Evolutionary conservation across 106 monocot species (phyloP), one percentile per base, ranked within the genome.

Genomic region (Narthecium ossifragum): DNA sequence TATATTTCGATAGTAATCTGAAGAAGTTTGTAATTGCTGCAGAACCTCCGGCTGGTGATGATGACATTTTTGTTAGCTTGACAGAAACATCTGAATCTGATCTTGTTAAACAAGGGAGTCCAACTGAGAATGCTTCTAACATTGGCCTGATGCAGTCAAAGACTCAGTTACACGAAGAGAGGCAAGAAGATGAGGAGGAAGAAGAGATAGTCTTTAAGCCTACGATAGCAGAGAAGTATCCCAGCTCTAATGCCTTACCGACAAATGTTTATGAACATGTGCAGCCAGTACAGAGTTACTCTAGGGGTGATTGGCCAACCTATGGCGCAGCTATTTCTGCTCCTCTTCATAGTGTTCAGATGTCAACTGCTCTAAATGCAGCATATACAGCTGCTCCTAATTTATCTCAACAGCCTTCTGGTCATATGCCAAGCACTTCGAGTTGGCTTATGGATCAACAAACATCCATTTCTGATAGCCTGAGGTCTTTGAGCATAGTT

Each of bases 201-300:
- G 96, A 96, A 74, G 90, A 81, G 57, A 98, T 98, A 33, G 90
- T 98, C 39, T 98, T 98, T 49, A 80, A 91, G 58, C 96, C 96
- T 57, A 53, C 78, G 28, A 29, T 57, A 46, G 49, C 21, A 22
- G 93, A 85, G 25, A 88, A 78, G 56, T 32, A 27, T 51, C 30
- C 51, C 0, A 64, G 10, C 22, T 21, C 21, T 38, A 39, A 8
- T 56, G 11, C 61, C 59, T 60, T 70, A 12, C 41, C 12, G 28
- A 48, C 74, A 31, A n/a, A 58, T 60, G 43, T 22, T 66, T 40
- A 65, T 68, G 82, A 65, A 39, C 30, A 17, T 9, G 15, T 66
- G 37, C 70, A 74, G 31, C 65, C 72, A 60, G 47, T 48, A 25
- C 65, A 57, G 17, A 70, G 43, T 51, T 63, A 60, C 65, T 38